phyloP scores from a whole-genome alignment of 148 eudicot species.

The Fallopia convolvulus region DNA sequence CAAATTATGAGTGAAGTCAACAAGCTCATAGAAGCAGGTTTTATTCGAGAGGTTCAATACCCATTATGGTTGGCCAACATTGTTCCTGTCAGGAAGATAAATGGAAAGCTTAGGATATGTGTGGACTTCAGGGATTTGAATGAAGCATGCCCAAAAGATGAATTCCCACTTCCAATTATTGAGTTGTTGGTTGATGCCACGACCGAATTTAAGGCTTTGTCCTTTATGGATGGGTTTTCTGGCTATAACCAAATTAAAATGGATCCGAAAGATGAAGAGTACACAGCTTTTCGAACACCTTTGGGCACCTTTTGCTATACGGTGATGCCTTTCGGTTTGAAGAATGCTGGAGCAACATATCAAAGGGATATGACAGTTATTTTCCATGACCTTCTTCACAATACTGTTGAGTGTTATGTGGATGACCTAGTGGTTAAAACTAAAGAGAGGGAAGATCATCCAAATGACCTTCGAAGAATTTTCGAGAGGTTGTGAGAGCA shows the following conservation, averaged over 20 bases:
- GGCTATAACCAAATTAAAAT: neutral
- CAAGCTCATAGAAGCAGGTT: neutral
- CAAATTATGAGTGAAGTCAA: no score
- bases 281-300: neutral
- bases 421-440: neutral
- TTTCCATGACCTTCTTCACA: neutral
- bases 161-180: no score
- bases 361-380: neutral
- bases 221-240: neutral
- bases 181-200: no score
- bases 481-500: neutral
- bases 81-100: no score
- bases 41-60: no score
- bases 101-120: no score
- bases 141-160: neutral
- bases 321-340: neutral
- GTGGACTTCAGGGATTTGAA: neutral
- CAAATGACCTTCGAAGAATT: neutral
- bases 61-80: no score
- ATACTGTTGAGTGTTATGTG: neutral
- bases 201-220: neutral
- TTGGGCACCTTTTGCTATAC: neutral
- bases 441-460: neutral
- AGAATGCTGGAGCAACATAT: neutral
- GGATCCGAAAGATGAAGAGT: neutral